Evolutionary conservation across 2,329 filamentous ascomycete species (phyloP), one percentile per base, ranked within the genome.

Genomic region (Fusarium sublunatum): DNA sequence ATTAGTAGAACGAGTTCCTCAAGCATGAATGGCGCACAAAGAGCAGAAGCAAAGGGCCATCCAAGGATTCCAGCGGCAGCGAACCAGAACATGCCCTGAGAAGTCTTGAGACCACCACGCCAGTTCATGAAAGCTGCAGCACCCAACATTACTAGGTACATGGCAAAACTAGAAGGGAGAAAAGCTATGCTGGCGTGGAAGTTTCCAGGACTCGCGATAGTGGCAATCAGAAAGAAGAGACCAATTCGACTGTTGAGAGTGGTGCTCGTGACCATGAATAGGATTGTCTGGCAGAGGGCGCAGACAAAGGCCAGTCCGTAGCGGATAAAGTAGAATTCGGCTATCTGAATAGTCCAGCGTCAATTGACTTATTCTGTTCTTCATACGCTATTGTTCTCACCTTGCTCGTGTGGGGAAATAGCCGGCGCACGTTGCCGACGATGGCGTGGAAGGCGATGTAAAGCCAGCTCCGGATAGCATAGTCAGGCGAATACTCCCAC

Each of bases 401-500:
- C 81, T 90, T 90, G 55, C 79, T 84, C 3, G 86, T 79, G 44
- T 83, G 84, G 3, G 87, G 87, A 2, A 89, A 73, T 6, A 95
- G 70, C 34, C 88, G 83, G 29, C 88, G 85, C 15, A 92, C 67
- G 61, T 87, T 91, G 40, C 88, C 90, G 41, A 91, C 77, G 19
- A 89, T 67, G 25, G 93, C 91, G 77, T 99, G 94, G 2, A 97
- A 78, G 6, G 82, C 85, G 34, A 96, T 83, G 72, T 99, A 99
- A 22, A 93, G 82, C 95, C 95, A 99, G 79, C 93, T 97, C 63
- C 95, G 88, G 69, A 99, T 97, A 46, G 93, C 91, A 77, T 91
- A 98, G 55, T 94, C 89, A 6, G 95, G 95, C 1, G 94, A 96
- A 78, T 98, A 99, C 77, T 99, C 95, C 95, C 95, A 99, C 1